A percentile compares a stretch with the other conserved stretches of the same genome.
These are phyloP conservation scores for Mentha longifolia DNA, from an alignment of 257 asterid genomes.

Conservation along the genomic window DNA sequence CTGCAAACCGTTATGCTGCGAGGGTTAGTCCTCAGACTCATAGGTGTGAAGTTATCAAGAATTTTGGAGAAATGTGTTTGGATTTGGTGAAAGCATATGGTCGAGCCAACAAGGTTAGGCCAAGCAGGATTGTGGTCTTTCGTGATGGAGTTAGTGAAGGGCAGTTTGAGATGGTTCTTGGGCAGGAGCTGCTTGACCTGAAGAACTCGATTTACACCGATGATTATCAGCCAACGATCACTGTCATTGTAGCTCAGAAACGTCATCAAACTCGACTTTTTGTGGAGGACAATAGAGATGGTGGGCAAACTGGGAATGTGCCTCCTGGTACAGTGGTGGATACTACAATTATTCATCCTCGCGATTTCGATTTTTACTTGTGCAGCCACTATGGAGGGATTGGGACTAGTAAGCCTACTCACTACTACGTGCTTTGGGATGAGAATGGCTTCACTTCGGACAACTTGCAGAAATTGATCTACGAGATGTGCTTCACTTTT, in stretches of 20 bases:
- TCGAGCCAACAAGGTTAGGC: conserved; percentile 39
- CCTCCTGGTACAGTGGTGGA: conserved; percentile 90
- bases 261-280: conserved; percentile 77
- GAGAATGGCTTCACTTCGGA: conserved; percentile 60
- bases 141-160: conserved; percentile 86
- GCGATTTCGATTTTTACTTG: conserved; percentile 68
- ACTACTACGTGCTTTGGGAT: conserved; percentile 64
- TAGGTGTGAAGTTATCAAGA: conserved; percentile 54
- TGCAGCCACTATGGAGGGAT: conserved; percentile 76
- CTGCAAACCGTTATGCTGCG: conserved; percentile 70
- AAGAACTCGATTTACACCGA: conserved; percentile 32
- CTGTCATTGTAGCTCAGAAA: conserved; percentile 75
- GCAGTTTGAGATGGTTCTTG: conserved; percentile 71
- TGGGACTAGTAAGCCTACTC: conserved; percentile 87
- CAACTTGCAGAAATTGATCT: conserved; percentile 57
- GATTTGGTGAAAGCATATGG: conserved; percentile 51
- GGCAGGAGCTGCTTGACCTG: conserved; percentile 53
- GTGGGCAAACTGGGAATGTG: conserved; percentile 45
- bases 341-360: conserved; percentile 56
- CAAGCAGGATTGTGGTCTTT: conserved; percentile 57
- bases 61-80: conserved; percentile 57
- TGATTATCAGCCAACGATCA: conserved; percentile 51
- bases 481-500: conserved; percentile 72
- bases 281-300: conserved; percentile 33
- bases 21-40: conserved; percentile 66